These are phyloP conservation scores for Penicillium taxi DNA, from an alignment of 495 filamentous ascomycete species.

Conservation along the genomic window DNA sequence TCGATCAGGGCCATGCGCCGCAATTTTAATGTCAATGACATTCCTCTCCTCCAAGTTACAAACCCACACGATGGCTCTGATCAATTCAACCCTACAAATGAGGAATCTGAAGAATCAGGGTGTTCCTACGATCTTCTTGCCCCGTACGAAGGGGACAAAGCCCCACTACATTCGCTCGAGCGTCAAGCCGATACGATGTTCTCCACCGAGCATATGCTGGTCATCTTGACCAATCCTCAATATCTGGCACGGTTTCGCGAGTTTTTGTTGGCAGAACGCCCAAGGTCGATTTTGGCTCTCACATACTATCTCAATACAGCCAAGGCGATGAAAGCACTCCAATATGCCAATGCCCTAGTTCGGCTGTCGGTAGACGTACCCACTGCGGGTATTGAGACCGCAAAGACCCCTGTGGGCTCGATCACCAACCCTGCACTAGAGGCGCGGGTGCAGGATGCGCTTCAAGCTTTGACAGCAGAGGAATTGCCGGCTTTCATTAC, in stretches of 20 bases:
- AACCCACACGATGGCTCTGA: constrained; percentile 26
- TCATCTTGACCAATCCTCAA: constrained; percentile 52
- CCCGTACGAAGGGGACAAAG: constrained; percentile 15
- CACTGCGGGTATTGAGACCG: constrained; percentile 38
- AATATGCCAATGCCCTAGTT: constrained; percentile 59
- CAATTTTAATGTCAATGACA: constrained; percentile 20
- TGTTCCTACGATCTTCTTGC: constrained; percentile 28
- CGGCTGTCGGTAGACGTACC: constrained; percentile 26
- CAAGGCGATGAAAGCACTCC: constrained; percentile 59
- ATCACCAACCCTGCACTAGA: constrained; percentile 49
- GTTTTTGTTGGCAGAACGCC: constrained; percentile 62
- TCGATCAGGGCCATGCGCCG: constrained; percentile 21
- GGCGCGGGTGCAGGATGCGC: constrained; percentile 49
- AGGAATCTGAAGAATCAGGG: constrained; percentile 14
- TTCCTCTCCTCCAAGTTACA: constrained; percentile 24
- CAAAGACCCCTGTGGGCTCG: constrained; percentile 31
- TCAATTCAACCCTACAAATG: constrained; percentile 21
- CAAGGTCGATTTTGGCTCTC: constrained; percentile 58
- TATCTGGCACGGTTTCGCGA: constrained; percentile 55
- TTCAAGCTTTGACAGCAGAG: constrained; percentile 52
- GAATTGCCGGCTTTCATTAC: constrained; percentile 66
- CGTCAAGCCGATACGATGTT: constrained; percentile 54
- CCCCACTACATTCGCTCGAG: constrained; percentile 42
- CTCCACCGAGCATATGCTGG: constrained; percentile 52
- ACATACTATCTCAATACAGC: constrained; percentile 56